These are phyloP conservation scores for Populus hybrid DNA, from an alignment of 441 rosid species.

Conservation along the genomic window DNA sequence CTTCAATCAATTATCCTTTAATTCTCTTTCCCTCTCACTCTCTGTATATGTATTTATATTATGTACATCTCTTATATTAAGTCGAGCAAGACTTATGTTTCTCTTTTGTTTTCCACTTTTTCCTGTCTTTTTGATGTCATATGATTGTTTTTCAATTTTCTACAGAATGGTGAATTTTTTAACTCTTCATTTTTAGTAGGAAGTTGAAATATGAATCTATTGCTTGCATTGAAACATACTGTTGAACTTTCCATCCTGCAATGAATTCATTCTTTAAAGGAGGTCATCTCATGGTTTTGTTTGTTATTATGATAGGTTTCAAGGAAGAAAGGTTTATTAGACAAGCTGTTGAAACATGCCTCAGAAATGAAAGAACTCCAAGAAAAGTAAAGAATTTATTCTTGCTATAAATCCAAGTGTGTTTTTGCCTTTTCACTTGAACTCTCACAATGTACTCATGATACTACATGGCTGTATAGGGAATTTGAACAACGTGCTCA, in stretches of 20 bases:
- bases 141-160: constrained; percentile 1
- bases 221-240: neutral
- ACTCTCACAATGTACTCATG: constrained; percentile 6
- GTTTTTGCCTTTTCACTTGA: constrained; percentile 14
- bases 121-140: constrained; percentile 9
- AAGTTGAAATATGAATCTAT: constrained; percentile 11
- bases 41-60: neutral
- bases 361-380: constrained; percentile 57
- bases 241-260: constrained; percentile 15
- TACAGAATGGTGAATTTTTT: neutral
- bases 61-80: neutral
- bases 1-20: neutral
- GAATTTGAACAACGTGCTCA: constrained; percentile 67
- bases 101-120: constrained; percentile 2
- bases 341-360: constrained; percentile 56
- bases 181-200: neutral
- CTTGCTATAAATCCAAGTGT: constrained; percentile 8
- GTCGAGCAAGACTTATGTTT: neutral
- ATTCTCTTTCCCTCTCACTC: neutral
- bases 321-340: constrained; percentile 56
- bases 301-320: constrained; percentile 46
- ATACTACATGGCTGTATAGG: constrained; percentile 41
- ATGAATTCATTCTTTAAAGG: constrained; percentile 2
- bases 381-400: constrained; percentile 52
- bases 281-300: constrained; percentile 9